Conservation (phyloP, 2,329 filamentous ascomycete genomes). For the Neodidymelliopsis sp. region DNA sequence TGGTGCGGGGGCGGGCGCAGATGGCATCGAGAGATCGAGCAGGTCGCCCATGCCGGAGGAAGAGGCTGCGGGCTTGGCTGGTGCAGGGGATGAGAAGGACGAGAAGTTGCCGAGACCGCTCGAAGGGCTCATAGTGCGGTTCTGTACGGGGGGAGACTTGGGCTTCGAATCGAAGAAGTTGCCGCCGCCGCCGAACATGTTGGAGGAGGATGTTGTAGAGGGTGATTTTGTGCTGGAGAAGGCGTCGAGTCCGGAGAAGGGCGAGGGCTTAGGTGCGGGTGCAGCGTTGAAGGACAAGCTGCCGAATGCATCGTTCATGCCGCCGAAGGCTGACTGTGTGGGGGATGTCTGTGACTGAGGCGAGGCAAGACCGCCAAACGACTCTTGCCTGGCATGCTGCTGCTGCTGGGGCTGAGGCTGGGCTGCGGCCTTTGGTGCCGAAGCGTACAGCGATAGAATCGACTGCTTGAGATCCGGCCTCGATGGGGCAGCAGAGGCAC, state of each 20-base stretch:
- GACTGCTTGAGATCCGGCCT: slow-evolving; percentile 96
- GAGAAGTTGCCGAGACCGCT: slow-evolving; percentile 69
- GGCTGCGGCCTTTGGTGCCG: slow-evolving; percentile 77
- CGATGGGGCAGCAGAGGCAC: slow-evolving; percentile 66
- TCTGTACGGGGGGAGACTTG: slow-evolving; percentile 57
- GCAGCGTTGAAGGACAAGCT: slow-evolving; percentile 66
- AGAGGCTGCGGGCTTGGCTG: slow-evolving; percentile 55
- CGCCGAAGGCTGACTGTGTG: slow-evolving; percentile 62
- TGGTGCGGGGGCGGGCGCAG: slow-evolving; percentile 35
- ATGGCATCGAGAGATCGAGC: slow-evolving; percentile 70
- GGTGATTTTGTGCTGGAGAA: slow-evolving; percentile 55
- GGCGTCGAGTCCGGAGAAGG: slow-evolving; percentile 69
- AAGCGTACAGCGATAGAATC: slow-evolving; percentile 92
- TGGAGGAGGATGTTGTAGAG: slow-evolving; percentile 56
- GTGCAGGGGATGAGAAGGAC: slow-evolving; percentile 66
- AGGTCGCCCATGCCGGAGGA: slow-evolving; percentile 71
- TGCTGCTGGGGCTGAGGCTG: slow-evolving; percentile 55
- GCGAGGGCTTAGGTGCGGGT: slow-evolving; percentile 63
- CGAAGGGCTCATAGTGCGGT: slow-evolving; percentile 61
- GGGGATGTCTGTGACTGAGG: slow-evolving; percentile 48
- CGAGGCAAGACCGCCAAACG: slow-evolving; percentile 57
- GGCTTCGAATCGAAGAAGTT: slow-evolving; percentile 83
- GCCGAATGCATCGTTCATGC: slow-evolving; percentile 83
- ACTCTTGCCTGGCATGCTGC: slow-evolving; percentile 62
- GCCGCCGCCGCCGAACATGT: slow-evolving; percentile 69